Conservation (phyloP, 2,329 filamentous ascomycete genomes). For the Cladosporium velox region DNA sequence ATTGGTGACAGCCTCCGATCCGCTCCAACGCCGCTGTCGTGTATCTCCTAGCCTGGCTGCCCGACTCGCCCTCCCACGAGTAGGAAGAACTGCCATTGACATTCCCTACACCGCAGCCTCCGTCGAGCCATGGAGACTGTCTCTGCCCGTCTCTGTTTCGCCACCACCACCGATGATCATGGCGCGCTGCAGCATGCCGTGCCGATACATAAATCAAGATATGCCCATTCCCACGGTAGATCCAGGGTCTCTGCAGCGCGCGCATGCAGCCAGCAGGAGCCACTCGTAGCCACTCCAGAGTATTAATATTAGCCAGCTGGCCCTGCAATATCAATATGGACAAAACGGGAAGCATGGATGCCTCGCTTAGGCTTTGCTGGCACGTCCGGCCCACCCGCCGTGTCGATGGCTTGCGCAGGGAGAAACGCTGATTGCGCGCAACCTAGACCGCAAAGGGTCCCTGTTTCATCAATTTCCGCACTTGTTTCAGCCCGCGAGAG, state of each 20-base stretch:
- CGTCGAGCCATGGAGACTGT: neutral
- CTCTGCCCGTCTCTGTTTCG: neutral
- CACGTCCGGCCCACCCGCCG: constrained; percentile 1
- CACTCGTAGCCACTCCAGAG: neutral
- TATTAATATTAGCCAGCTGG: constrained; percentile 1
- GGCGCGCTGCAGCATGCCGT: neutral
- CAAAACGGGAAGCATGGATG: constrained; percentile 2
- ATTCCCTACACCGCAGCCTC: neutral
- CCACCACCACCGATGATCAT: neutral
- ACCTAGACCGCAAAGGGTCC: neutral
- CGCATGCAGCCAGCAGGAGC: neutral
- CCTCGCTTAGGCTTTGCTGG: neutral
- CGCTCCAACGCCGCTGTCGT: constrained; percentile 2
- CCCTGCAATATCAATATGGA: constrained; percentile 4
- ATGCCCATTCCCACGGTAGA: neutral
- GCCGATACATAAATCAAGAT: neutral
- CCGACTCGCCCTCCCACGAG: neutral
- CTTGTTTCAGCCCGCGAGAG: neutral
- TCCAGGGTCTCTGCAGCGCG: neutral
- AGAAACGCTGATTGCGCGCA: constrained; percentile 2
- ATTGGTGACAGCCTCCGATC: neutral
- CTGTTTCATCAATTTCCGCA: constrained; percentile 4
- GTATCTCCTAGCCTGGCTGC: constrained; percentile 14
- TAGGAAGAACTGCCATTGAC: neutral
- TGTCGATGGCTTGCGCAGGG: constrained; percentile 1